Base-by-base conservation (phyloP, 2,329 filamentous ascomycete genomes). In the Cryphonectria carpinicola region DNA sequence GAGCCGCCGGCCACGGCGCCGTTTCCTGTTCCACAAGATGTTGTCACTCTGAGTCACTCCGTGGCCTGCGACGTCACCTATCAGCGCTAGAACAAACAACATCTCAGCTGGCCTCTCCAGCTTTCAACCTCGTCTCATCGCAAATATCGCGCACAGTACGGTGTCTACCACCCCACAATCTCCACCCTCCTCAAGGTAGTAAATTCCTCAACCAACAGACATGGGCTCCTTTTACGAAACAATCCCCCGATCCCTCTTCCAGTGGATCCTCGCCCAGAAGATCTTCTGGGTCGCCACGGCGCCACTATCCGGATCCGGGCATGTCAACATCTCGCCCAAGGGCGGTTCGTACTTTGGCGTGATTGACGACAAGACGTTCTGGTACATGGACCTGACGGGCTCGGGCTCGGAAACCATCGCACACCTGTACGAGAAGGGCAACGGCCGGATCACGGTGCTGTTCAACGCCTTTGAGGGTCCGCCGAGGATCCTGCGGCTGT, bases 291-390 rank as follows among this genome's bases (percentile, higher is more conserved):
- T 92, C 14, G 90, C 89, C 56, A 92, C 90, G 19, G 91, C 92
- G 0, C 91, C 92, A 0, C 85, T 89, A 37, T 84, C 85, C n/a
- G 90, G 88, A 28, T 80, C 82, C 1, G 81, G 80, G 2, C 92
- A 95, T 81, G 84, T 95, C 82, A 95, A 95, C 76, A 82, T 94
- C 69, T 94, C 92, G 0, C 91, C 93, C 65, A 94, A 95, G 80
- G 92, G 92, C 65, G 83, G 86, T 25, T 81, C 85, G n/a, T 89
- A 89, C 39, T 89, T 93, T 75, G 84, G 87, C 43, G 82, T 93
- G 67, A 82, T 92, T 67, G 80, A 81, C 11, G 83, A 86, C 41
- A 90, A 86, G 72, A 82, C 83, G n/a, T 87, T 86, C 70, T 90
- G 88, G 37, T 95, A 94, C 77, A 84, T 94, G 69, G 92, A 95